Base-by-base conservation (phyloP, 2,329 filamentous ascomycete species). In the Stagonosporopsis rhizophila region DNA sequence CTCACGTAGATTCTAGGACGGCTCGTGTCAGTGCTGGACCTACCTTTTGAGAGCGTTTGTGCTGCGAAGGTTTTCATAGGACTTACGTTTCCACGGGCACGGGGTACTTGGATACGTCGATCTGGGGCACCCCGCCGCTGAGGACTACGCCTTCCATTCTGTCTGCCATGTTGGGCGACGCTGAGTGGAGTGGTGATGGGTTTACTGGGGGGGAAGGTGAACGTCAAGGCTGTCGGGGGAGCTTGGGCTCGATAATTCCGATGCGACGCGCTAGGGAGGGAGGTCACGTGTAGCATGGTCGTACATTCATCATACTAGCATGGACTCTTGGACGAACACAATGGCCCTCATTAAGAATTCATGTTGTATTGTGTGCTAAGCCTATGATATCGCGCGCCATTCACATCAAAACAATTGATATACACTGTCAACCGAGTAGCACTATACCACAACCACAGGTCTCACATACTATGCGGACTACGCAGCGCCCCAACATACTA, bases 71-170 rank as follows among this genome's bases (percentile, higher is more conserved):
- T 25, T 30, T 30, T 30, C 35, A 11, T 11, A 44, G 30, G 22
- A 69, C 70, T 61, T 70, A 75, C 73, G 74, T 76, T 64, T 71
- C 66, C 32, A 75, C 73, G 23, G 73, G 70, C 1, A 74, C 71
- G 6, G 68, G 68, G 46, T 74, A 74, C 53, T 73, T 73, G 61
- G 60, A 65, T 1, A 69, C 64, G 34, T 72, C 70, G 37, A 69
- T 58, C 17, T 66, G 56, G 28, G 56, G 58, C 9, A 59, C 61
- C 0, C 62, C 56, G 45, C 55, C 59, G 45, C 60, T 57, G 56
- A 61, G 52, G 15, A 68, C 59, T 46, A 74, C 67, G 37, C 71
- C 72, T 59, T 75, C 72, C 71, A 75, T 74, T 58, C 72, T 71
- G 56, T 74, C 73, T 46, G 64, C 71, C 73, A 74, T 74, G 11